Evolutionary conservation across 2,329 filamentous ascomycete genomes (phyloP).

Genomic region (Fusarium secorum): DNA sequence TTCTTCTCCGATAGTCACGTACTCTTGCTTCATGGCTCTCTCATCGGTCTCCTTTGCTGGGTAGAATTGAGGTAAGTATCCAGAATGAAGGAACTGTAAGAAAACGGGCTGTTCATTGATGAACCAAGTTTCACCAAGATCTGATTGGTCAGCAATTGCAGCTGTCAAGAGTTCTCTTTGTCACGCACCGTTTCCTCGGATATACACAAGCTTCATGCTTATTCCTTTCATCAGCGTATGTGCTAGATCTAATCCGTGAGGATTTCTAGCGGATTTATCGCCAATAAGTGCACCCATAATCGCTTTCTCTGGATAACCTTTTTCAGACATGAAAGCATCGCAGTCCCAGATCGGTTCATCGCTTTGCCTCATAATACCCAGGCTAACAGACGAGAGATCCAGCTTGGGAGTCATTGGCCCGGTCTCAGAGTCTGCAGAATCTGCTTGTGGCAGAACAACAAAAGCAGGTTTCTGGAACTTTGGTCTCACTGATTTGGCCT

Average conservation of each 20-base stretch:
- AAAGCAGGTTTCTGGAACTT: slow-evolving; percentile 10
- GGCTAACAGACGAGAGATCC: not conserved
- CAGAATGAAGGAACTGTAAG: slow-evolving; percentile 22
- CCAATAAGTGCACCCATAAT: slow-evolving; percentile 23
- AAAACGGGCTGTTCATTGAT: slow-evolving; percentile 20
- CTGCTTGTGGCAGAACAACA: slow-evolving; percentile 6
- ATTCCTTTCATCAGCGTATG: slow-evolving; percentile 8
- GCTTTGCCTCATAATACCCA: slow-evolving; percentile 1
- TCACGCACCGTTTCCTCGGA: slow-evolving; percentile 17
- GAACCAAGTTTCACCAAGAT: slow-evolving; percentile 25
- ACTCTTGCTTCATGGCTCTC: slow-evolving; percentile 5
- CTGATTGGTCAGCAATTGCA: not conserved
- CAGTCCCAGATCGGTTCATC: slow-evolving; percentile 12
- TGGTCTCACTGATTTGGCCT: not conserved
- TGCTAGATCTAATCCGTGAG: slow-evolving; percentile 7
- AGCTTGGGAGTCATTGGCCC: not conserved
- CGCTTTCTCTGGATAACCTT: not conserved
- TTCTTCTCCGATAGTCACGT: slow-evolving; percentile 17
- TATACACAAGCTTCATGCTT: slow-evolving; percentile 4
- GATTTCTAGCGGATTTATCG: slow-evolving; percentile 11
- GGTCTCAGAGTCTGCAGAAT: slow-evolving; percentile 8
- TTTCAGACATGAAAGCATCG: not conserved
- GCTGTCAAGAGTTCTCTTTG: fast-evolving
- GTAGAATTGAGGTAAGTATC: slow-evolving; percentile 17
- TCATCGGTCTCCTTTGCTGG: not conserved